Percentiles rank a stretch among this genome's conserved stretches.
phyloP scores from a whole-genome alignment of 306 rosid species.

The Cicer pinnatifidum region DNA sequence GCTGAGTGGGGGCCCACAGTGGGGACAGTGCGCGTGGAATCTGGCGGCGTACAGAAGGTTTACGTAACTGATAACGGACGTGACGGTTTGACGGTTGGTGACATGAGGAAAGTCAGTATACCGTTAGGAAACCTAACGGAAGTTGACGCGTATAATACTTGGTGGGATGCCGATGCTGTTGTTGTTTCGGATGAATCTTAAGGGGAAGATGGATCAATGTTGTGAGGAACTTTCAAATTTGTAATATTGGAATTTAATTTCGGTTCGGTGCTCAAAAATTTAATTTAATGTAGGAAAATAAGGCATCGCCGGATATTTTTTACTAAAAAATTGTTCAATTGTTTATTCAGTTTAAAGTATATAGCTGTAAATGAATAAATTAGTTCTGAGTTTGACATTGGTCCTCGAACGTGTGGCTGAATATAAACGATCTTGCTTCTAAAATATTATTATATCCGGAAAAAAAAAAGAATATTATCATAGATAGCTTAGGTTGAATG shows the following conservation, averaged over 20 bases:
- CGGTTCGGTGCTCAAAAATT: neutral
- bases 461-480: too few species aligned
- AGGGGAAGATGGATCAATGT: constrained; percentile 32
- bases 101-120: constrained; percentile 62
- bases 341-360: constrained; percentile 11
- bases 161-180: constrained; percentile 72
- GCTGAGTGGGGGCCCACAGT: constrained; percentile 75
- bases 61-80: constrained; percentile 60
- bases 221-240: constrained; percentile 39
- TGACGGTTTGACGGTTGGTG: constrained; percentile 60
- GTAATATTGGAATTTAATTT: constrained; percentile 24
- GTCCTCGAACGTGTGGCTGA: constrained; percentile 7
- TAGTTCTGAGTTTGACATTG: neutral
- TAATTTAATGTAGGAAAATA: constrained; percentile 5
- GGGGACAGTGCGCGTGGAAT: constrained; percentile 57
- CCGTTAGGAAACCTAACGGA: constrained; percentile 61
- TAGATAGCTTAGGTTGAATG: too few species aligned
- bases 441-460: too few species aligned
- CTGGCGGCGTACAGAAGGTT: constrained; percentile 69
- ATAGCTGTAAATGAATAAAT: constrained; percentile 40
- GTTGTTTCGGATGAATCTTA: constrained; percentile 43
- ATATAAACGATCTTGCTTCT: neutral
- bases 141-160: constrained; percentile 60
- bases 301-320: neutral
- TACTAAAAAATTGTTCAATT: constrained; percentile 15